Evolutionary conservation across 1,284 basidiomycete species (phyloP), one percentile per base, ranked within the genome.

Genomic region (Papiliotrema flavescens): DNA sequence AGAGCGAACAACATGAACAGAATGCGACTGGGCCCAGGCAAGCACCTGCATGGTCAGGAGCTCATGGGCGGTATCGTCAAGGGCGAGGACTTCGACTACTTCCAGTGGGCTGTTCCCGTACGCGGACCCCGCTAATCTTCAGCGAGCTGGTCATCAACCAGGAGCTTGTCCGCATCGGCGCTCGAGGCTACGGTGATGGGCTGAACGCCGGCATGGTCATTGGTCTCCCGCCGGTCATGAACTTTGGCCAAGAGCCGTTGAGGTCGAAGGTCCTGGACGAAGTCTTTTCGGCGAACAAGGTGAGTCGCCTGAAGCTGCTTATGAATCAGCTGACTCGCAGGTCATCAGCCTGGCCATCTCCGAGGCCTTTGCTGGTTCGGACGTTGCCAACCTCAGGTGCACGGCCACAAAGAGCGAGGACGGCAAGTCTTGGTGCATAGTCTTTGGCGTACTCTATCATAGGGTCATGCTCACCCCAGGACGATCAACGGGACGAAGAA

Each of bases 321-420:
- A 22, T 53, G 42, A 11, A 32, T 5, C 11, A 11, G 28, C n/a
- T 44, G 39, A 43, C 24, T 11, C n/a, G 14, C 46, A 71, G 74
- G 92, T 90, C 56, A 83, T 83, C 66, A 77, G 85, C 62, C 80
- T 98, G 50, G 93, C 93, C 32, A 88, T 97, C 59, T 83, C 84
- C n/a, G 88, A 90, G 74, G 91, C 94, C 0, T 90, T 89, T 64
- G 94, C 93, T 3, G 93, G 93, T 5, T 90, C 88, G 60, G 92
- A 95, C 69, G 90, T 97, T 23, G 83, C 86, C 69, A 87, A 88
- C 23, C 76, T 92, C 49, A 83, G 86, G 70, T 92, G 89, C 9
- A 88, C 84, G 3, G 94, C 94, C 9, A 83, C 80, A 46, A 88
- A 92, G 74, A 86, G 82, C 36, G 84, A 87, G 56, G 91, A 94